Base-by-base conservation (phyloP, 345 rosid genomes). In the Triadica sebifera region DNA sequence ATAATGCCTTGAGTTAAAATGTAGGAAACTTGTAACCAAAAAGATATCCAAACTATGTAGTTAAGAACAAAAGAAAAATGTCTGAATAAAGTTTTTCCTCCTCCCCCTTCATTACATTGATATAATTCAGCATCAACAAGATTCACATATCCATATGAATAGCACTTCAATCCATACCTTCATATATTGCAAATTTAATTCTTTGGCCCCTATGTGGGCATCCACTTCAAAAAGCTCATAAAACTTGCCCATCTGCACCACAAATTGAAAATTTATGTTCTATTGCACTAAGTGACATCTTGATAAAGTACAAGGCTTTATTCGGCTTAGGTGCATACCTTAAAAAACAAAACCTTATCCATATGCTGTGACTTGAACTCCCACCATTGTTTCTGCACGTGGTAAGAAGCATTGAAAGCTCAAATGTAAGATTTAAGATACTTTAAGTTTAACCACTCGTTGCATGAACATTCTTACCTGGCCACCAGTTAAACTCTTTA, bases 201-300 rank as follows among this genome's bases (percentile, higher is more conserved):
- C 99, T 82, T 87, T 93, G 61, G 91, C 92, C 74, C 98, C 99
- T 43, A 91, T 79, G 78, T 93, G 99, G 12, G 99, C 99, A 82
- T 95, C 99, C 99, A 95, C 93, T 86, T 95, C 98, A 84, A 91
- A 95, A 79, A 95, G 97, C 71, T 95, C 99, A 76, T 93, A 95
- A 77, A 95, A 95, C 72, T 95, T 95, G 51, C 99, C 99, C 99
- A 95, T 95, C 99, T 93, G 87, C 70, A 74, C 74, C 50, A 75
- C 46, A 50, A 73, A 74, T 17, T 25, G 34, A 51, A 55, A 61
- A 61, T 58, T 69, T 51, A 65, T 67, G 62, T 46, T 63, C 55
- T 13, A 67, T 39, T 34, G 45, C 43, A 71, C 47, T 17, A 13
- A 73, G 16, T 55, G 55, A 67, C 8, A 69, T 25, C 62, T 34